phyloP scores from a whole-genome alignment of 2,329 filamentous ascomycete genomes.

The Rachicladosporium sp. region DNA sequence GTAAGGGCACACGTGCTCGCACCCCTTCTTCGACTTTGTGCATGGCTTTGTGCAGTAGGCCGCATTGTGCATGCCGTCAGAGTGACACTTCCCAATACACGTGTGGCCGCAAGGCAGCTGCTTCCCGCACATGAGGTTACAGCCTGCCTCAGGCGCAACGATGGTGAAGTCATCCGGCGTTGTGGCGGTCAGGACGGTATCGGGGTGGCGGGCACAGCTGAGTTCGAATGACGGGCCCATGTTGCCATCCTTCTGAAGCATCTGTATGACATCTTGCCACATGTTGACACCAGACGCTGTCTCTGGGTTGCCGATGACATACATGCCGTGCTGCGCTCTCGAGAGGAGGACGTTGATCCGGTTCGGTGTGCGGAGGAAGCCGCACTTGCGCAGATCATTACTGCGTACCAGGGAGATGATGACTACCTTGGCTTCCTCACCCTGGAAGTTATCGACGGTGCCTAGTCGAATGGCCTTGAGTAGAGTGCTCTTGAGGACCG shows the following conservation, averaged over 20 bases:
- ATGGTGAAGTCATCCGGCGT: conserved; percentile 45
- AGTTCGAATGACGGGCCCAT: conserved; percentile 43
- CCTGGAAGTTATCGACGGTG: conserved; percentile 61
- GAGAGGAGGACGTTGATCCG: conserved; percentile 59
- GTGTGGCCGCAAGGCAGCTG: conserved; percentile 34
- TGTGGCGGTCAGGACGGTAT: conserved; percentile 38
- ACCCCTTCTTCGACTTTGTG: conserved; percentile 23
- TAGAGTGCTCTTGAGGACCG: conserved; percentile 23
- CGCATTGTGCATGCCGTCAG: conserved; percentile 29
- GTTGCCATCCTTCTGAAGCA: conserved; percentile 35
- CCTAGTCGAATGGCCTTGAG: conserved; percentile 43
- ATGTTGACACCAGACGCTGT: conserved; percentile 47
- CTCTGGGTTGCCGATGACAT: conserved; percentile 61
- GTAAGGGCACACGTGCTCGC: conserved; percentile 31
- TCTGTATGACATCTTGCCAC: conserved; percentile 49
- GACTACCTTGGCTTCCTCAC: conserved; percentile 61
- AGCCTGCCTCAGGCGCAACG: conserved; percentile 51
- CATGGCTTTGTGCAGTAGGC: conserved; percentile 32
- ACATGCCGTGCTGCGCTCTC: conserved; percentile 59
- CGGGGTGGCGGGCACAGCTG: conserved; percentile 48
- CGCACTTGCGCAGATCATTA: conserved; percentile 46
- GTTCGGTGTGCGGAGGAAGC: conserved; percentile 56
- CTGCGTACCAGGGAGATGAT: conserved; percentile 61
- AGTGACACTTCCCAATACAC: conserved; percentile 35
- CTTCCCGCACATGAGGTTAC: conserved; percentile 36